These are phyloP conservation scores for Mortierella sp. DNA, from an alignment of 371 early-diverging fungal genomes.

Conservation along the genomic window DNA sequence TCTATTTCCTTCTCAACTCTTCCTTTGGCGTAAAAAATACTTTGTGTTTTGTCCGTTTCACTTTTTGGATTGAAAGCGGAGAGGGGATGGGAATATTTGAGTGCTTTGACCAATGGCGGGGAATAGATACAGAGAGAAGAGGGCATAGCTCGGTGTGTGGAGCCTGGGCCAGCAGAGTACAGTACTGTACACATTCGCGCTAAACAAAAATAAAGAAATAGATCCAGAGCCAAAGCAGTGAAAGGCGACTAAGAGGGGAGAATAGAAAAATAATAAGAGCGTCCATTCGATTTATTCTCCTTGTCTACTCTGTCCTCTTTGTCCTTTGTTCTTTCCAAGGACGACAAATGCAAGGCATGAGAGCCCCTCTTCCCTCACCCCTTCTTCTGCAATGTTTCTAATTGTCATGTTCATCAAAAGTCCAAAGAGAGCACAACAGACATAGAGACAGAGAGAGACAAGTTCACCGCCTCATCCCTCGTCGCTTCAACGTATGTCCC, in stretches of 20 bases:
- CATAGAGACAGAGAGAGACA: neutral
- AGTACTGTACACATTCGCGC: neutral
- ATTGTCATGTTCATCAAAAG: conserved; percentile 2
- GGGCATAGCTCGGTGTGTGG: neutral
- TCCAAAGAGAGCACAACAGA: conserved; percentile 3
- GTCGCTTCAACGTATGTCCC: neutral
- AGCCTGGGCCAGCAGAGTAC: neutral
- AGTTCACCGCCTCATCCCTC: conserved; percentile 7
- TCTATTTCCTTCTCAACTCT: neutral
- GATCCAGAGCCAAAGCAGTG: neutral
- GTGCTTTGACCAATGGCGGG: conserved; percentile 10
- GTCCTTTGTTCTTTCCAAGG: neutral
- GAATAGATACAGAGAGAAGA: neutral
- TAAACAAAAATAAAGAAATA: neutral
- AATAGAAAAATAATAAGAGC: neutral
- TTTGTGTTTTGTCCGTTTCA: neutral
- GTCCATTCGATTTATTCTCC: conserved; percentile 3
- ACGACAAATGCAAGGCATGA: neutral
- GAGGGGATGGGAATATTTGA: conserved; percentile 11
- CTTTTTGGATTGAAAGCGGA: neutral
- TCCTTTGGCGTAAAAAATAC: neutral
- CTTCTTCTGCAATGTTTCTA: neutral
- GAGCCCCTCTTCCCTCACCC: neutral
- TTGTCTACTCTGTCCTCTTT: neutral
- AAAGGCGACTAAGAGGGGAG: neutral